A percentile compares a stretch with the other conserved stretches of the same genome.
Conservation (phyloP, 2,329 filamentous ascomycete species). For the Talaromyces sp. region DNA sequence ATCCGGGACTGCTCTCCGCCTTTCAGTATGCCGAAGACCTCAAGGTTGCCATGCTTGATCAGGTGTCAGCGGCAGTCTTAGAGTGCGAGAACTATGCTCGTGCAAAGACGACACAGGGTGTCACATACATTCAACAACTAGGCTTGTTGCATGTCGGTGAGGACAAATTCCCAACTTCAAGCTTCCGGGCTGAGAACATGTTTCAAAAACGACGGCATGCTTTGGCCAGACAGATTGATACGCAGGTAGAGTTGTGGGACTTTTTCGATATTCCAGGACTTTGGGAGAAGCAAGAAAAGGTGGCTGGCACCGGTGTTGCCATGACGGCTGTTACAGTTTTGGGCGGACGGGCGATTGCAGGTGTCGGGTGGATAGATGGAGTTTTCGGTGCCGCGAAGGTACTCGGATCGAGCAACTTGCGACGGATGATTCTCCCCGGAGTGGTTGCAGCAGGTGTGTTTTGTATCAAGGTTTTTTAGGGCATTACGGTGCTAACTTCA, state of each 20-base stretch:
- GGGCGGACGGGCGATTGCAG: constrained; percentile 74
- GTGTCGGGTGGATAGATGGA: constrained; percentile 85
- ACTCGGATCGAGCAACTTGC: constrained; percentile 74
- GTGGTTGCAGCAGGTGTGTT: constrained; percentile 72
- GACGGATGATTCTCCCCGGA: constrained; percentile 75
- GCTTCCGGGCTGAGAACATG: constrained; percentile 90
- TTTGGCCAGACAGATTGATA: constrained; percentile 77
- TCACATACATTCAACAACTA: constrained; percentile 82
- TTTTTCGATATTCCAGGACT: constrained; percentile 85
- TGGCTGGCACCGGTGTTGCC: constrained; percentile 90
- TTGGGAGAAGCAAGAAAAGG: constrained; percentile 88
- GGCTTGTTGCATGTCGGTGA: constrained; percentile 79
- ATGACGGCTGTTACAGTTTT: constrained; percentile 85
- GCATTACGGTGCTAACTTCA: constrained; percentile 30
- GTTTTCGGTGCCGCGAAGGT: constrained; percentile 76
- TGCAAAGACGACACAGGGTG: constrained; percentile 69
- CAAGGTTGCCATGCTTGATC: constrained; percentile 84
- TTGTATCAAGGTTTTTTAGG: background rate
- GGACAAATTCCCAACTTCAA: constrained; percentile 77
- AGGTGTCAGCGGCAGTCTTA: constrained; percentile 74
- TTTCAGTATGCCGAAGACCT: constrained; percentile 93
- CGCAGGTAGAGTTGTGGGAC: constrained; percentile 84
- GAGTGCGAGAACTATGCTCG: constrained; percentile 85
- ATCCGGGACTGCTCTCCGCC: constrained; percentile 77
- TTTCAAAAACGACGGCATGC: constrained; percentile 76